A percentile compares a stretch with the other conserved stretches of the same genome.
phyloP scores from a whole-genome alignment of 805 yeast species.

The Candida nitratophila region DNA sequence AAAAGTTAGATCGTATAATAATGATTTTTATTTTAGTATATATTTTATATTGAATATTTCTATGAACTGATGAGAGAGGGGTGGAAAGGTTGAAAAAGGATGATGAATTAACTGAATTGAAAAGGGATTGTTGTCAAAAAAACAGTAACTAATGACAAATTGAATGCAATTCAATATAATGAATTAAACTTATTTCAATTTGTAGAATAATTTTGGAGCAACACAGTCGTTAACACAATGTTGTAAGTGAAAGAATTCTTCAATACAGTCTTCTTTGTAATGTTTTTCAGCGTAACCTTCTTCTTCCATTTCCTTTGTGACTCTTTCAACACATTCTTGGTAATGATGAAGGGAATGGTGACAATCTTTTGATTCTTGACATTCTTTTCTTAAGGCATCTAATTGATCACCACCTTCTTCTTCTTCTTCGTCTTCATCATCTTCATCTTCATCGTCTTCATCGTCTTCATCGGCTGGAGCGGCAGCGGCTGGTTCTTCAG shows the following conservation, averaged over 20 bases:
- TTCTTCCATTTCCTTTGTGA: slow-evolving; percentile 78
- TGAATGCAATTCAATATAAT: too few relatives aligned
- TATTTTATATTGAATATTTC: background rate
- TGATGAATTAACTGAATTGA: background rate
- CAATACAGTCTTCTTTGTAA: slow-evolving; percentile 95
- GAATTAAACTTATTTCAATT: slow-evolving; percentile 68
- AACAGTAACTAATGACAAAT: too few relatives aligned
- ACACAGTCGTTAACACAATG: slow-evolving; percentile 90
- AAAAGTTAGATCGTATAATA: background rate
- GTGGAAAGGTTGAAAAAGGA: background rate
- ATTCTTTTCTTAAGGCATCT: slow-evolving; percentile 60
- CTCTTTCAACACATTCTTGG: slow-evolving; percentile 93
- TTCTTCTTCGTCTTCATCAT: slow-evolving; percentile 36
- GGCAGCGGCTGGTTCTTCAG: slow-evolving; percentile 44
- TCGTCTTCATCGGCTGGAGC: slow-evolving; percentile 38
- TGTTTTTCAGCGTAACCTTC: slow-evolving; percentile 72
- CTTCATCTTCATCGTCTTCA: slow-evolving; percentile 32
- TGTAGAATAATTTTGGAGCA: slow-evolving; percentile 83
- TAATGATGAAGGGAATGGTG: slow-evolving; percentile 78
- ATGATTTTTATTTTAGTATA: background rate
- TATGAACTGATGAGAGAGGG: background rate
- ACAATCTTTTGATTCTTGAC: slow-evolving; percentile 61
- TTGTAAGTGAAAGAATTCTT: slow-evolving; percentile 95
- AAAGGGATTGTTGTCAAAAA: too few relatives aligned
- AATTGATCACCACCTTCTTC: slow-evolving; percentile 63